These are phyloP conservation scores for Spathaspora arborariae DNA, from an alignment of 805 yeast species.

Conservation along the genomic window DNA sequence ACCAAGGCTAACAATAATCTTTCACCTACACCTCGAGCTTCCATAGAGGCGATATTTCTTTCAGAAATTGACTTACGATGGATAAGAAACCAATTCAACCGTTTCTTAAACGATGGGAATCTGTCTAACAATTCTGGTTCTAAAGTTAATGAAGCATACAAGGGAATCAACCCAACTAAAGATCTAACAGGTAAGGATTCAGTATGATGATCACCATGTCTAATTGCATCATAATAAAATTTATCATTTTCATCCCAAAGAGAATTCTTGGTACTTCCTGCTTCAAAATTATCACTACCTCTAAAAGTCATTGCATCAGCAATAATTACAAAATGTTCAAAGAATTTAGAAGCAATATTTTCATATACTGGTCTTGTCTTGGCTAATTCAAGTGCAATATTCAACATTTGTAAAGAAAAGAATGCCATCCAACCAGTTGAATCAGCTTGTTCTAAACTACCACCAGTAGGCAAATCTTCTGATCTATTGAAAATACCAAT, in stretches of 20 bases:
- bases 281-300: slow-evolving; percentile 37
- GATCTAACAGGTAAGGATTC: slow-evolving; percentile 82
- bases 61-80: slow-evolving; percentile 66
- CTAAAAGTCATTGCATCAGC: slow-evolving; percentile 89
- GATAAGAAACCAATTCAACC: slow-evolving; percentile 80
- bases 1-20: slow-evolving; percentile 77
- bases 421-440: slow-evolving; percentile 98
- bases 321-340: slow-evolving; percentile 86
- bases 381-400: slow-evolving; percentile 86
- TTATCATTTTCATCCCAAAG: slow-evolving; percentile 89
- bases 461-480: slow-evolving; percentile 91
- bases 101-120: slow-evolving; percentile 78
- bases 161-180: slow-evolving; percentile 85
- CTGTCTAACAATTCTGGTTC: slow-evolving; percentile 77
- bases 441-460: slow-evolving; percentile 87
- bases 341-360: slow-evolving; percentile 89
- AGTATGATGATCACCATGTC: slow-evolving; percentile 66
- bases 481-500: slow-evolving; percentile 91
- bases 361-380: slow-evolving; percentile 83
- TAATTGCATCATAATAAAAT: slow-evolving; percentile 86
- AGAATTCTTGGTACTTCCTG: slow-evolving; percentile 50
- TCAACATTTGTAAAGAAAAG: slow-evolving; percentile 84
- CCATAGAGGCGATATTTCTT: slow-evolving; percentile 85
- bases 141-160: slow-evolving; percentile 82
- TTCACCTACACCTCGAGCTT: slow-evolving; percentile 75